phyloP scores from a whole-genome alignment of 768 basidiomycete genomes.

The Boletus sensibilis region DNA sequence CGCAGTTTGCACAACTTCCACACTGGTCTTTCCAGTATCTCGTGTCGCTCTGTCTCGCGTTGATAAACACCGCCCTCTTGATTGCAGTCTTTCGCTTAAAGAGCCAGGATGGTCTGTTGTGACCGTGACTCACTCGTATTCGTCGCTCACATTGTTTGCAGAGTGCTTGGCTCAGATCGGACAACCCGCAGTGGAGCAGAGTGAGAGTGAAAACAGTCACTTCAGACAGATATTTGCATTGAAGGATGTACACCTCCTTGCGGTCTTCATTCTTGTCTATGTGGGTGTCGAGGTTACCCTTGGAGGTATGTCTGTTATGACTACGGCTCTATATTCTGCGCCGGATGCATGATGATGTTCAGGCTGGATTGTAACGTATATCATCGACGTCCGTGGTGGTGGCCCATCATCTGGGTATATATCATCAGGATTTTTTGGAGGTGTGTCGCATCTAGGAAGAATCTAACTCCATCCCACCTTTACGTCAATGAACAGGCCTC shows the following conservation, averaged over 20 bases:
- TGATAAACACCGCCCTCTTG: slow-evolving; percentile 53
- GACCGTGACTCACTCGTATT: neutral
- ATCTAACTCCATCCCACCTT: neutral
- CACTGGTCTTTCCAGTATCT: slow-evolving; percentile 83
- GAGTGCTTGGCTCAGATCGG: slow-evolving; percentile 58
- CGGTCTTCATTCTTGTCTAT: slow-evolving; percentile 63
- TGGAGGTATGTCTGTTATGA: slow-evolving; percentile 32
- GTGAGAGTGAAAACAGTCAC: slow-evolving; percentile 35
- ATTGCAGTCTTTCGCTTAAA: slow-evolving; percentile 63
- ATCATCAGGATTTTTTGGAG: slow-evolving; percentile 57
- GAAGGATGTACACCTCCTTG: slow-evolving; percentile 58
- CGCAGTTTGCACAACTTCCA: slow-evolving; percentile 66
- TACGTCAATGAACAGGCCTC: slow-evolving; percentile 42
- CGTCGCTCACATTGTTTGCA: slow-evolving; percentile 22
- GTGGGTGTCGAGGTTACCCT: slow-evolving; percentile 65
- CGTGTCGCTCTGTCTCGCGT: slow-evolving; percentile 63
- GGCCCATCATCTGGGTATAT: slow-evolving; percentile 49
- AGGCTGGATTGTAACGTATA: slow-evolving; percentile 74
- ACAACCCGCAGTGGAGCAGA: slow-evolving; percentile 40
- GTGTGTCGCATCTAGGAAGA: slow-evolving; percentile 28
- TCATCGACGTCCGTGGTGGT: slow-evolving; percentile 43
- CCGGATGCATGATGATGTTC: neutral
- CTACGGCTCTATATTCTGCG: neutral
- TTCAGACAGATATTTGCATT: slow-evolving; percentile 52
- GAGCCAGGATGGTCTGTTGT: slow-evolving; percentile 59